Conservation (phyloP, 2,329 filamentous ascomycete genomes). For the Leptosphaerulina australis region DNA sequence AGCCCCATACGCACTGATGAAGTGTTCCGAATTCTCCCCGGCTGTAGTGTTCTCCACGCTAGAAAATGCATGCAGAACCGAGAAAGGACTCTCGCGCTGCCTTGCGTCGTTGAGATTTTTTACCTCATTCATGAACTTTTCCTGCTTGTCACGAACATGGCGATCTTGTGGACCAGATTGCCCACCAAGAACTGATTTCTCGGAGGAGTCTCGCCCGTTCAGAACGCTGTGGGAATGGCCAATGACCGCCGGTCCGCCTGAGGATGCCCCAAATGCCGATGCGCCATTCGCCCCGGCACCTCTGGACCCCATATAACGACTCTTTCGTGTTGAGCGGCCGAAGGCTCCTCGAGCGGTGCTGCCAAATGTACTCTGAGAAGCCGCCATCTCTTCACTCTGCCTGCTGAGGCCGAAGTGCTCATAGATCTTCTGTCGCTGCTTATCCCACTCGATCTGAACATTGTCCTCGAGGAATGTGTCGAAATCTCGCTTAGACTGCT, state of each 20-base stretch:
- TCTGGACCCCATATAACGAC: slow-evolving; percentile 47
- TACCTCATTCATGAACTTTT: slow-evolving; percentile 78
- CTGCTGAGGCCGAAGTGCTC: slow-evolving; percentile 86
- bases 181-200: slow-evolving; percentile 58
- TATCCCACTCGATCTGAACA: slow-evolving; percentile 93
- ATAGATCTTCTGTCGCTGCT: slow-evolving; percentile 90
- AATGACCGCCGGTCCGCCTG: slow-evolving; percentile 79
- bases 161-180: slow-evolving; percentile 69
- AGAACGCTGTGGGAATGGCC: slow-evolving; percentile 69
- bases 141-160: slow-evolving; percentile 82
- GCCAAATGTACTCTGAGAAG: slow-evolving; percentile 45
- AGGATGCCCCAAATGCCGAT: slow-evolving; percentile 66
- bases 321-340: slow-evolving; percentile 56
- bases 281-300: slow-evolving; percentile 41
- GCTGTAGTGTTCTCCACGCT: slow-evolving; percentile 73
- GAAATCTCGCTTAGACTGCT: slow-evolving; percentile 88
- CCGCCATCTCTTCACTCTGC: slow-evolving; percentile 49
- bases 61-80: slow-evolving; percentile 76
- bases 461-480: slow-evolving; percentile 94
- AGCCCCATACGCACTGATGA: slow-evolving; percentile 82
- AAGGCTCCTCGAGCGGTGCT: slow-evolving; percentile 56
- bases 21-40: slow-evolving; percentile 73
- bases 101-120: slow-evolving; percentile 78
- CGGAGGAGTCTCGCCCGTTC: slow-evolving; percentile 68
- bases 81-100: slow-evolving; percentile 69